Conservation (phyloP, 768 basidiomycete genomes). For the Lentinula edodes region DNA sequence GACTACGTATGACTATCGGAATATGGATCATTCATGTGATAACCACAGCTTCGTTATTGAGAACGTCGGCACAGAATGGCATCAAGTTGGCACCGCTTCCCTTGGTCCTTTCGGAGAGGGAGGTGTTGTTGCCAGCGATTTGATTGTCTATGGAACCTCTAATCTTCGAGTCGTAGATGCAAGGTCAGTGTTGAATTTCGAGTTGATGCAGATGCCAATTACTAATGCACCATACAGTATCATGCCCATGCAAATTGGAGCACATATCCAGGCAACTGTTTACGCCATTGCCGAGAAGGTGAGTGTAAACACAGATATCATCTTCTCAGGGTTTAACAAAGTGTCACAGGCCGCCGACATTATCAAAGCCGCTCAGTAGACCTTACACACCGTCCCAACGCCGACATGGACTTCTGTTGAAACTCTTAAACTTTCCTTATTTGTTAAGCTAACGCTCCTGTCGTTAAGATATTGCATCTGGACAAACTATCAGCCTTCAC, state of each 20-base stretch:
- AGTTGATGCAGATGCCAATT: background rate
- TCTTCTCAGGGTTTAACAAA: background rate
- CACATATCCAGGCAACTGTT: constrained; percentile 2
- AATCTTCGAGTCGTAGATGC: constrained; percentile 52
- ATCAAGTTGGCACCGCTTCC: constrained; percentile 45
- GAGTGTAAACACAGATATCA: no score
- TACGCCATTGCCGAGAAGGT: constrained; percentile 6
- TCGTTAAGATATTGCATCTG: no score
- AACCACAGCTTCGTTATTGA: background rate
- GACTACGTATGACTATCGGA: background rate
- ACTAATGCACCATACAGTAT: constrained; percentile 12
- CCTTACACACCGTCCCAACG: no score
- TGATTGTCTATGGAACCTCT: constrained; percentile 39
- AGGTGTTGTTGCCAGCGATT: constrained; percentile 43
- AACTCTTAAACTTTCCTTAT: no score
- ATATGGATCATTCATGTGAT: background rate
- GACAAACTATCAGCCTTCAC: no score
- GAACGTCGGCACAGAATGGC: constrained; percentile 19
- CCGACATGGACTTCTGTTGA: background rate
- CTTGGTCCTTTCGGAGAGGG: constrained; percentile 30
- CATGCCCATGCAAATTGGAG: constrained; percentile 36
- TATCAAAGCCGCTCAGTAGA: background rate
- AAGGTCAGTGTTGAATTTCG: constrained; percentile 14
- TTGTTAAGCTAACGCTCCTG: no score
- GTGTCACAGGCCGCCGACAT: background rate